Base-by-base conservation (phyloP, 2,329 filamentous ascomycete species). In the Fusarium secorum region DNA sequence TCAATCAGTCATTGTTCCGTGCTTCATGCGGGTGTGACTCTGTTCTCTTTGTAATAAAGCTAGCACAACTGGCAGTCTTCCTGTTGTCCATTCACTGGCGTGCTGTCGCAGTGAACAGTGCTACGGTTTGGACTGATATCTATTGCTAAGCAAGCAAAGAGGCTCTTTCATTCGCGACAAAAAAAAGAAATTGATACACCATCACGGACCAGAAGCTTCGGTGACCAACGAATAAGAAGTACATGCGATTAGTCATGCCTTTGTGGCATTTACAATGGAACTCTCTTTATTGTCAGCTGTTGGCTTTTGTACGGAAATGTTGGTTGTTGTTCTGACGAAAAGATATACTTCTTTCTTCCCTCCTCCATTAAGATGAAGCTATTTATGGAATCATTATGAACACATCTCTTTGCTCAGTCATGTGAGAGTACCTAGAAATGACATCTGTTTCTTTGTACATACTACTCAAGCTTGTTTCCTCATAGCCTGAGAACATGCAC, bases 201-300 rank as follows among this genome's bases (percentile, higher is more conserved):
- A 71, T 55, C 60, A 55, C 44, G 22, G 53, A 58, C 71, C 62
- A 74, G 73, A 75, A 75, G 52, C 57, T 75, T 75, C 65, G 55
- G 60, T 51, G 60, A 42, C 26, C 35, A 49, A 68, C 38, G 54
- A 53, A 48, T 55, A 48, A 39, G n/a, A 18, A 53, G 26, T 14
- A 48, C 18, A 33, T 38, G 22, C 18, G 60, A 72, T 71, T 71
- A 71, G 69, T 72, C 65, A 70, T 55, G 32, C 17, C 35, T 62
- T 33, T 57, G 46, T 22, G 11, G n/a, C 11, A 28, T 26, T 39
- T 18, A 36, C 36, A 48, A 42, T 11, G 20, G 18, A 41, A 55
- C 20, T 54, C 22, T 54, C 36, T 30, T 48, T 26, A 18, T 48
- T 48, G 11, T n/a, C 48, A 17, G 13, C 33, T 36, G 22, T 36